phyloP scores from a whole-genome alignment of 2,329 filamentous ascomycete genomes.

The Epichloe elymi region DNA sequence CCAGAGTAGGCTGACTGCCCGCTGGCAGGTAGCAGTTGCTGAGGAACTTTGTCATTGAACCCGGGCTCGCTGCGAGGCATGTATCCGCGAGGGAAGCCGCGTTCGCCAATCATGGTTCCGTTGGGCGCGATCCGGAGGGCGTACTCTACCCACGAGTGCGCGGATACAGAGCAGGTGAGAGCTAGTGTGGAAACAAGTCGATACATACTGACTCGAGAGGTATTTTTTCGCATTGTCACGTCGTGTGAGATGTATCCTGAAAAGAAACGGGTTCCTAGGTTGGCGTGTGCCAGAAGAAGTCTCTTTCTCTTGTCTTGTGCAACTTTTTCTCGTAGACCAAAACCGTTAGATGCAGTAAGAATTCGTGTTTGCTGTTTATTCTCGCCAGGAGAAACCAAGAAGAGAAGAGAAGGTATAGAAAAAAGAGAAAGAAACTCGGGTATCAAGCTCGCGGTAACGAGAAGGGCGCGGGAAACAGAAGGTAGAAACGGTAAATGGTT shows the following conservation, averaged over 20 bases:
- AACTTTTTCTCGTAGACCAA: background rate
- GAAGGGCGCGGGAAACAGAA: background rate
- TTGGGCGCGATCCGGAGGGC: constrained; percentile 57
- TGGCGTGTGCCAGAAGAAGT: background rate
- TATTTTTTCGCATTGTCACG: background rate
- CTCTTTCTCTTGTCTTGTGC: background rate
- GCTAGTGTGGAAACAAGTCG: constrained; percentile 16
- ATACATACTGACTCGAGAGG: background rate
- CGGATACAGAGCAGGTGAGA: constrained; percentile 21
- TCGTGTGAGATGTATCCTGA: constrained; percentile 5
- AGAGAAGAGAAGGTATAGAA: background rate
- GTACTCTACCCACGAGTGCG: constrained; percentile 77
- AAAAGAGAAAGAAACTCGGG: background rate
- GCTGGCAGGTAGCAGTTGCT: constrained; percentile 48
- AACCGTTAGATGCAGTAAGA: background rate
- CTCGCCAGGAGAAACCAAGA: constrained; percentile 3
- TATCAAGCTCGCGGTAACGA: background rate
- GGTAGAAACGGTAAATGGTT: background rate
- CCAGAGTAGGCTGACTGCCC: constrained; percentile 52
- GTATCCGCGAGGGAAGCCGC: constrained; percentile 66
- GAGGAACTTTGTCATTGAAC: constrained; percentile 45
- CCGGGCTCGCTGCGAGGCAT: constrained; percentile 39
- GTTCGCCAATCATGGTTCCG: constrained; percentile 56
- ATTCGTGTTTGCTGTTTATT: background rate
- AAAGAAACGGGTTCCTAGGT: background rate